phyloP scores from a whole-genome alignment of 768 basidiomycete genomes.

The Boletus rufocinnamomeus region DNA sequence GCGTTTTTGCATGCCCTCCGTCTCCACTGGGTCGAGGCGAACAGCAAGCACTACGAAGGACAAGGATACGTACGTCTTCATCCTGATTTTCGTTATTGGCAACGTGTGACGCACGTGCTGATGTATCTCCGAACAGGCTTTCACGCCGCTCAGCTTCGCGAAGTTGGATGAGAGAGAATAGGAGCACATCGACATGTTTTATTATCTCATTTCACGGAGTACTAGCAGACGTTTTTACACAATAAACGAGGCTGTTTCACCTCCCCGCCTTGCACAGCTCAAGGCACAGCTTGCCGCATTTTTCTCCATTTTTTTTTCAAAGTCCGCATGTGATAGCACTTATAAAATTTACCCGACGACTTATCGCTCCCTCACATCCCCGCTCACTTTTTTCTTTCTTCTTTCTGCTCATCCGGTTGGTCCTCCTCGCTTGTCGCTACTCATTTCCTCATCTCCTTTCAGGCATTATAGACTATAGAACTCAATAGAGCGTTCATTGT shows the following conservation, averaged over 20 bases:
- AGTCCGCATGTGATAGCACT: conserved; percentile 28
- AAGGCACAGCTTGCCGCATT: neutral
- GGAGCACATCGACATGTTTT: conserved; percentile 16
- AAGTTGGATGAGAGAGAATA: conserved; percentile 41
- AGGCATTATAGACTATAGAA: conserved; percentile 48
- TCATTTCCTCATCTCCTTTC: conserved; percentile 7
- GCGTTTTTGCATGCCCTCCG: conserved; percentile 96
- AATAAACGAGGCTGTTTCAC: conserved; percentile 16
- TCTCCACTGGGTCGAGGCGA: conserved; percentile 97
- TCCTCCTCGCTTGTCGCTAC: neutral
- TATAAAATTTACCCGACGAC: conserved; percentile 20
- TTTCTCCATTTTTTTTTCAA: conserved; percentile 22
- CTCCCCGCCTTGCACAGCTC: neutral
- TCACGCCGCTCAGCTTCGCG: conserved; percentile 51
- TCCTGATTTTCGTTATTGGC: conserved; percentile 16
- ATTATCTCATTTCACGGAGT: conserved; percentile 19
- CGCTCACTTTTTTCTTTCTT: conserved; percentile 32
- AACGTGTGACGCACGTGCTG: conserved; percentile 31
- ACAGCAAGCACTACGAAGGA: conserved; percentile 94
- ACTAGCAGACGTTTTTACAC: conserved; percentile 20
- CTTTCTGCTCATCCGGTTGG: conserved; percentile 36
- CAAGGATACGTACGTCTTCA: conserved; percentile 76
- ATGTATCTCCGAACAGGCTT: conserved; percentile 41
- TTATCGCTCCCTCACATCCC: conserved; percentile 28
- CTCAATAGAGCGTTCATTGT: conserved; percentile 55